Conservation (phyloP, 352 stramenopile genomes). For the Phytophthora chlamydospora region DNA sequence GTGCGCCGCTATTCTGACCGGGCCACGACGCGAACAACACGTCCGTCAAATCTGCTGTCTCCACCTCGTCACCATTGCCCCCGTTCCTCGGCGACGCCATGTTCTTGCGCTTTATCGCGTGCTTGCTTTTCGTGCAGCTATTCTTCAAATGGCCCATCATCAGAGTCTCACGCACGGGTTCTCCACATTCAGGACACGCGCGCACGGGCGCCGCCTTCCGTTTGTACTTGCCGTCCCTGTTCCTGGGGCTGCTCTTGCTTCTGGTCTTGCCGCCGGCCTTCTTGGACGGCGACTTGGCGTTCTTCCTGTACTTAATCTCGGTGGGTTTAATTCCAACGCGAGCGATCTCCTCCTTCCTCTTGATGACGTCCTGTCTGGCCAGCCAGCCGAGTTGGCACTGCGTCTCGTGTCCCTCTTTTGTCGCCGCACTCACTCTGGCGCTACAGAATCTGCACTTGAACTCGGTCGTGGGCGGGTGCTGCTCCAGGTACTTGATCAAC, state of each 20-base stretch:
- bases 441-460: conserved; percentile 66
- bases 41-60: conserved; percentile 57
- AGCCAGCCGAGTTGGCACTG: conserved; percentile 71
- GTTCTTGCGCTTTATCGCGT: conserved; percentile 51
- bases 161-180: conserved; percentile 59
- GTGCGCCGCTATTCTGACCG: conserved; percentile 64
- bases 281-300: conserved; percentile 37
- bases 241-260: conserved; percentile 23
- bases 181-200: conserved; percentile 70
- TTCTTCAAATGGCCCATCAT: conserved; percentile 79
- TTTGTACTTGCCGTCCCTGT: conserved; percentile 41
- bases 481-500: conserved; percentile 30
- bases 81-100: conserved; percentile 25
- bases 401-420: conserved; percentile 58
- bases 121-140: conserved; percentile 44
- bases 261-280: conserved; percentile 27
- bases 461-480: conserved; percentile 32
- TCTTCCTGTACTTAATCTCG: conserved; percentile 50
- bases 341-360: conserved; percentile 46
- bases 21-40: conserved; percentile 87
- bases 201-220: conserved; percentile 48
- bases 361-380: conserved; percentile 45
- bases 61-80: conserved; percentile 35
- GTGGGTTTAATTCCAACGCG: conserved; percentile 38
- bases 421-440: conserved; percentile 46